Conservation (phyloP, 805 yeast genomes). For the Metschnikowia cerradonensis region DNA sequence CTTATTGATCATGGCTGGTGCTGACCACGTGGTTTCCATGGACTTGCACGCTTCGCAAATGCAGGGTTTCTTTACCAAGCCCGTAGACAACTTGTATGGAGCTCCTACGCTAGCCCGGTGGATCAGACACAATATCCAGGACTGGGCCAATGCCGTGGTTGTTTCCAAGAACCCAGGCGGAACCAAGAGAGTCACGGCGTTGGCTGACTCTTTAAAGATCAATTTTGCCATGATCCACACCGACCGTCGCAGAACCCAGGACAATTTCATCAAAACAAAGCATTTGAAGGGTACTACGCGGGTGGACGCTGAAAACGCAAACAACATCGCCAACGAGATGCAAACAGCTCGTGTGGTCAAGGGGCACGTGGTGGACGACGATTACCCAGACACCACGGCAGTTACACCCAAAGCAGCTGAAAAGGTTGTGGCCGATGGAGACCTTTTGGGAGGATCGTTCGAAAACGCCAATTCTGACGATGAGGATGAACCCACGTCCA, state of each 20-base stretch:
- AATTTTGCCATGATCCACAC: constrained; percentile 99
- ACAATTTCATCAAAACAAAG: constrained; percentile 42
- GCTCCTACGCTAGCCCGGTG: constrained; percentile 95
- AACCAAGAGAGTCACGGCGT: constrained; percentile 93
- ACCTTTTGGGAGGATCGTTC: constrained; percentile 75
- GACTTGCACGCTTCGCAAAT: constrained; percentile 95
- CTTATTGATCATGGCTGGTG: constrained; percentile 94
- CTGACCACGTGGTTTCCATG: constrained; percentile 97
- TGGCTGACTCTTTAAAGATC: constrained; percentile 94
- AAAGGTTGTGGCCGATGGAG: constrained; percentile 26
- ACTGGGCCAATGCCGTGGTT: constrained; percentile 85
- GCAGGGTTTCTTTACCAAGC: constrained; percentile 98
- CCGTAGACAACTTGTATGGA: constrained; percentile 94
- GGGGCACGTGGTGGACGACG: constrained; percentile 96
- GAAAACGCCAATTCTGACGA: constrained; percentile 84
- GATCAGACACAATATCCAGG: constrained; percentile 86
- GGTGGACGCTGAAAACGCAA: constrained; percentile 59
- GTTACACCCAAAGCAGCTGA: constrained; percentile 1
- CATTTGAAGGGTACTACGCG: constrained; percentile 30
- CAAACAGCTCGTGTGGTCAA: constrained; percentile 95
- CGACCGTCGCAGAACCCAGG: constrained; percentile 88
- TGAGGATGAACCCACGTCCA: constrained; percentile 67
- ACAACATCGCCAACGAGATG: constrained; percentile 70
- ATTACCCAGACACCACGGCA: constrained; percentile 35
- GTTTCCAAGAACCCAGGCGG: constrained; percentile 99